Base-by-base conservation (phyloP, 2,329 filamentous ascomycete species). In the Sporothrix phasma region DNA sequence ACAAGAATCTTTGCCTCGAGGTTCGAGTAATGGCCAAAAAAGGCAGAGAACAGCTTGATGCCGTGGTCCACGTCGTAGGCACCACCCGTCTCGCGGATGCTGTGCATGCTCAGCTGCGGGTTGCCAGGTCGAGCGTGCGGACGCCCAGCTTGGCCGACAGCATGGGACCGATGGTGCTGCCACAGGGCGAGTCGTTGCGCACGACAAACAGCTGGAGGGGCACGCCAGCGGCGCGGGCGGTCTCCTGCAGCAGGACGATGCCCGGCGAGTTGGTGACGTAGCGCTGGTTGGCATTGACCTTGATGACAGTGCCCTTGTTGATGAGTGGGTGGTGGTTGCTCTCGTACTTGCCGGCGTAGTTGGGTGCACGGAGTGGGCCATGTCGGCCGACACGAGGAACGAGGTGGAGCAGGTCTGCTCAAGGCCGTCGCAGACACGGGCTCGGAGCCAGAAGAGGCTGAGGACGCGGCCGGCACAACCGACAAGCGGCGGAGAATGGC, bases 111-210 rank as follows among this genome's bases (percentile, higher is more conserved):
- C 68, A 97, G 80, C 79, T 97, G 93, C 31, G 93, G 88, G 76
- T 97, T 97, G 10, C 93, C 64, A 97, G 77, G 76, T 99, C 94
- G 51, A 99, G 80, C 1, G 94, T 97, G 67, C 94, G 82, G 63
- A 91, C 86, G 64, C 94, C 94, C 70, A 97, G 79, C 65, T 88
- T 88, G 26, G 93, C 92, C 62, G 89, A 89, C 53, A 97, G 80
- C 87, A 97, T 97, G n/a, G 94, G 94, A 0, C 94, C 94, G 72
- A 99, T 99, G 41, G 94, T 99, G 78, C 90, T 93, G 64, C 94
- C 94, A 75, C 94, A 99, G 61, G 89, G 86, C 3, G 89, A 94
- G 74, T 99, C 94, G 76, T 99, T 99, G 72, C 92, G 85, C 54
- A 97, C 93, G 46, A 99, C 94, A 72, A 97, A 97, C 45, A 97